A percentile compares a stretch with the other conserved stretches of the same genome.
Conservation (phyloP, 495 filamentous ascomycete species). For the Chaetomidium leptoderma region DNA sequence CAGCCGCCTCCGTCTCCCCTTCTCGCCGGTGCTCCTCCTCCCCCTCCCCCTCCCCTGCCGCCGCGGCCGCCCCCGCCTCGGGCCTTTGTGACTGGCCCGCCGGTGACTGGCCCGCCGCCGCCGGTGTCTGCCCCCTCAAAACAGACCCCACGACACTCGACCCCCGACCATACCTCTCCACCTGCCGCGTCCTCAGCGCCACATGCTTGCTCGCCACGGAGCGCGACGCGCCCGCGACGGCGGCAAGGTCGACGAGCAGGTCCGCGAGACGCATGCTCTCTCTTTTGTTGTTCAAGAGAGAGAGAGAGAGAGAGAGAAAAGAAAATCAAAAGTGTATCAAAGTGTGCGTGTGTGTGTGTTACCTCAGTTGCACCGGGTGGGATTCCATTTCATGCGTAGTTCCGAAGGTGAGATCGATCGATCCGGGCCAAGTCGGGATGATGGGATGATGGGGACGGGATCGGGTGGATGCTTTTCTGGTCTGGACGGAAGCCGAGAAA, state of each 20-base stretch:
- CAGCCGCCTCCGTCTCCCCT: background rate
- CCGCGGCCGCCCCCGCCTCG: background rate
- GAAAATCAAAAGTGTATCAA: background rate
- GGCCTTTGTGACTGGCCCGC: background rate
- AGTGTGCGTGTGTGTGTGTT: too few relatives aligned
- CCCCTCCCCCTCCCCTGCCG: background rate
- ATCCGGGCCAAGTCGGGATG: background rate
- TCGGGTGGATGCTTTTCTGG: background rate
- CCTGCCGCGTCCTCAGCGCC: slow-evolving; percentile 67
- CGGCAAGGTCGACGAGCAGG: slow-evolving; percentile 69
- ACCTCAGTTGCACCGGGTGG: too few relatives aligned
- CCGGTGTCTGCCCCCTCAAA: background rate
- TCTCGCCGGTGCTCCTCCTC: slow-evolving; percentile 1
- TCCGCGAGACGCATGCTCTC: slow-evolving; percentile 44
- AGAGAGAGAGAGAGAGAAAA: too few relatives aligned
- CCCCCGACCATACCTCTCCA: slow-evolving; percentile 71
- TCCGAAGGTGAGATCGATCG: too few relatives aligned
- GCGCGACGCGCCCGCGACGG: slow-evolving; percentile 71
- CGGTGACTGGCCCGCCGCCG: background rate
- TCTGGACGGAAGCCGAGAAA: background rate
- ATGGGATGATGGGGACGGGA: background rate
- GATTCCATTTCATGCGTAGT: background rate
- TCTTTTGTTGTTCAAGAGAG: too few relatives aligned
- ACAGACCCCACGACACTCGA: slow-evolving; percentile 55
- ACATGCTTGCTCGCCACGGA: slow-evolving; percentile 76